Evolutionary conservation across 805 yeast genomes (phyloP).

Genomic region (Saccharomycopsis fibuligera): DNA sequence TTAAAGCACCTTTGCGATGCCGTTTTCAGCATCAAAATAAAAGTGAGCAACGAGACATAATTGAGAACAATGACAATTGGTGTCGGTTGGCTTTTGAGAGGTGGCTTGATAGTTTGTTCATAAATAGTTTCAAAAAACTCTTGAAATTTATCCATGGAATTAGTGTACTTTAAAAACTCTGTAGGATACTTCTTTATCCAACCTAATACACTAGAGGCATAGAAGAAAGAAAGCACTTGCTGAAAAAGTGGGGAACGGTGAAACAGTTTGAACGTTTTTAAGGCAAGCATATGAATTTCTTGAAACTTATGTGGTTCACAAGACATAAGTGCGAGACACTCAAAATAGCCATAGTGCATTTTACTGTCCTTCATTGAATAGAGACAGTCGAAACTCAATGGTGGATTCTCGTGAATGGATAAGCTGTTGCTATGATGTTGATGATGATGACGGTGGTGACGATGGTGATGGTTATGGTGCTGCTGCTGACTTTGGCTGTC

Average conservation of each 20-base stretch:
- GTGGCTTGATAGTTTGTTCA: no score
- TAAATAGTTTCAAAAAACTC: not conserved
- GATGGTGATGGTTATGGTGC: no score
- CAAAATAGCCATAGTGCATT: conserved; percentile 1
- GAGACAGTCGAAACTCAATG: not conserved
- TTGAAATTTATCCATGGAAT: not conserved
- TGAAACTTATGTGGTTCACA: not conserved
- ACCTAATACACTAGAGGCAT: not conserved
- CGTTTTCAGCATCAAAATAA: no score
- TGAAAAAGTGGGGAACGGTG: not conserved
- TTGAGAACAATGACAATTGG: no score
- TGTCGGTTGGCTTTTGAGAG: no score
- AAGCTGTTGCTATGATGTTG: not conserved
- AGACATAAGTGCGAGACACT: not conserved
- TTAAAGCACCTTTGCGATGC: no score
- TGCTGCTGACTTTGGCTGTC: no score
- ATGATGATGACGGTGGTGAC: no score
- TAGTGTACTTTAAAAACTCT: not conserved
- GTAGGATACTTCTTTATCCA: not conserved
- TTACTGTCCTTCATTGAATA: not conserved
- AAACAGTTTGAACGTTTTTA: no score
- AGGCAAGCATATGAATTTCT: no score
- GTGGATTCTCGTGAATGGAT: no score
- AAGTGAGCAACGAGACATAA: no score
- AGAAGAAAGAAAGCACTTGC: not conserved